Conservation (phyloP, 2,329 filamentous ascomycete genomes). For the Penicillium sp. region DNA sequence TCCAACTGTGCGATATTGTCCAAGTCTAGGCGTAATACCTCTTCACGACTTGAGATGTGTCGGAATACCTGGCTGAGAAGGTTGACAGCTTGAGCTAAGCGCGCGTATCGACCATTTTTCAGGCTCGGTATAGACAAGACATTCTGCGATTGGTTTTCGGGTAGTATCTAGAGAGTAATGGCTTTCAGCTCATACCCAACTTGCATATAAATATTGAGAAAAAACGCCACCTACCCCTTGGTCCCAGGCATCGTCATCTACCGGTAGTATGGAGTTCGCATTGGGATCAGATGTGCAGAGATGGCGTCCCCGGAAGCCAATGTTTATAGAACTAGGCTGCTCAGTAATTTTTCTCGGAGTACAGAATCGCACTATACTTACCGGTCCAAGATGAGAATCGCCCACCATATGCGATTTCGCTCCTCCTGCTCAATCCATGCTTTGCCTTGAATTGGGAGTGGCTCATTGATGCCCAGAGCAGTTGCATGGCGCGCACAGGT, state of each 20-base stretch:
- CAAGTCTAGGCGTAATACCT: not conserved
- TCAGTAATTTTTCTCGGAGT: not conserved
- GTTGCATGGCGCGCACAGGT: conserved; percentile 1
- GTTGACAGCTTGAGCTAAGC: conserved; percentile 3
- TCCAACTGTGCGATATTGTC: not conserved
- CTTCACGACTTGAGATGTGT: conserved; percentile 2
- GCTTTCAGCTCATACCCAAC: not conserved
- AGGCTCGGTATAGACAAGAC: conserved; percentile 1
- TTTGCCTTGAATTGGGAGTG: not conserved
- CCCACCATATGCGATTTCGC: conserved; percentile 4
- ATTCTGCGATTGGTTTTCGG: conserved; percentile 2
- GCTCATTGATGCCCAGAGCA: not conserved
- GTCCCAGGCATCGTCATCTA: conserved; percentile 2
- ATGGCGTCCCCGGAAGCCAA: conserved; percentile 1
- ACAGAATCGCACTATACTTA: not conserved
- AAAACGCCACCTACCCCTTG: conserved; percentile 1
- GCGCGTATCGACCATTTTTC: conserved; percentile 1
- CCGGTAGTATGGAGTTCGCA: conserved; percentile 1
- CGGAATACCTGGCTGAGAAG: conserved; percentile 2
- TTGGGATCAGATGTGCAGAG: not conserved
- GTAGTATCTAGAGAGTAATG: not conserved
- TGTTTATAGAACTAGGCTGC: not conserved
- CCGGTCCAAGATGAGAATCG: conserved; percentile 2
- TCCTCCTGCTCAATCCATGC: conserved; percentile 2
- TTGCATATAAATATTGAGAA: not conserved